phyloP scores from a whole-genome alignment of 148 eudicot species.

The Rhododendron molle region DNA sequence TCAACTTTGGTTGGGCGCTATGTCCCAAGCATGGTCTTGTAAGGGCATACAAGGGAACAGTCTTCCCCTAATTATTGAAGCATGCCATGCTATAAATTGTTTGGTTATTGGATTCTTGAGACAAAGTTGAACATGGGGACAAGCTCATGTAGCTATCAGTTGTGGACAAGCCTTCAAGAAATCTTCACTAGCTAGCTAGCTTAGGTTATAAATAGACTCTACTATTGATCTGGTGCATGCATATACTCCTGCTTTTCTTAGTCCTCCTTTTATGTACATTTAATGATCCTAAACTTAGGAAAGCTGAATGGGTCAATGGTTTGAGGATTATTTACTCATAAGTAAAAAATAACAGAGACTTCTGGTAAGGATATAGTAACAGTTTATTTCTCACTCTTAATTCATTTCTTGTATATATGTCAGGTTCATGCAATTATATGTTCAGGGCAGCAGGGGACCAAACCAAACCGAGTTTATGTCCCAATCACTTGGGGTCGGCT shows the following conservation, averaged over 20 bases:
- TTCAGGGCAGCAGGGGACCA: background rate
- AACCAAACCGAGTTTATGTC: too few relatives aligned
- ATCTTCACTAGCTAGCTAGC: constrained; percentile 14
- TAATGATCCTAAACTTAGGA: background rate
- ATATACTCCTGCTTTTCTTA: background rate
- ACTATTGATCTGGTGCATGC: background rate
- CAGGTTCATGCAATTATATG: background rate
- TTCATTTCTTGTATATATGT: background rate
- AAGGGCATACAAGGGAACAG: constrained; percentile 16
- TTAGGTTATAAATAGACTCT: background rate
- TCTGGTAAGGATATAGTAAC: background rate
- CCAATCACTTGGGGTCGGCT: too few relatives aligned
- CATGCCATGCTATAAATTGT: background rate
- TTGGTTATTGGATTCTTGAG: constrained; percentile 30
- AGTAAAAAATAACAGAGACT: background rate
- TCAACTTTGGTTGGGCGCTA: background rate
- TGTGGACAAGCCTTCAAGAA: background rate
- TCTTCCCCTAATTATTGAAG: constrained; percentile 15
- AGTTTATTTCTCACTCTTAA: background rate
- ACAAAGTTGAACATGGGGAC: constrained; percentile 19
- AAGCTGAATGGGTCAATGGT: background rate
- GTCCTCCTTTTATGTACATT: background rate
- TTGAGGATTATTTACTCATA: background rate
- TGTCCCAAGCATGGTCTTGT: background rate
- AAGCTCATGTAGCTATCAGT: constrained; percentile 8